phyloP scores from a whole-genome alignment of 2,329 filamentous ascomycete species.

The Aaosphaeria arxii region DNA sequence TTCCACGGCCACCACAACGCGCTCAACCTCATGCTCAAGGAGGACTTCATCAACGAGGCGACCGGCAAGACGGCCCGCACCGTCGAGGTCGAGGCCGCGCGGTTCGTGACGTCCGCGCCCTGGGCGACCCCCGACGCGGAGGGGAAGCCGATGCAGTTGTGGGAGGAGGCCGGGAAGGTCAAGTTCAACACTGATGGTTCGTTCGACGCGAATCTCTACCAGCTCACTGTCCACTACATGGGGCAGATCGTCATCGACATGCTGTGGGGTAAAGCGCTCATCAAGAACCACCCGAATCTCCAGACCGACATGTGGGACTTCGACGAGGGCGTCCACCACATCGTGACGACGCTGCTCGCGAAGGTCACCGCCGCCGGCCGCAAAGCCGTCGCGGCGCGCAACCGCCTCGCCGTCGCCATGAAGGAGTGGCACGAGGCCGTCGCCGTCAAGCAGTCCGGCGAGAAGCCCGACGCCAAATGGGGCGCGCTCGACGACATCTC shows the following conservation, averaged over 20 bases:
- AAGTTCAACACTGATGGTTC: slow-evolving; percentile 9
- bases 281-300: slow-evolving; percentile 8
- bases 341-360: slow-evolving; percentile 4
- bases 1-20: slow-evolving; percentile 10
- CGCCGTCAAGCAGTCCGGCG: slow-evolving; percentile 7
- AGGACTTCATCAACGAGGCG: slow-evolving; percentile 11
- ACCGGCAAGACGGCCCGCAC: slow-evolving; percentile 7
- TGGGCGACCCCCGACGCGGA: slow-evolving; percentile 3
- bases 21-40: slow-evolving; percentile 11
- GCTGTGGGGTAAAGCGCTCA: slow-evolving; percentile 11
- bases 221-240: slow-evolving; percentile 10
- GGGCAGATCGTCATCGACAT: slow-evolving; percentile 13
- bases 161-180: slow-evolving; percentile 11
- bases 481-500: slow-evolving; percentile 8
- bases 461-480: slow-evolving; percentile 3
- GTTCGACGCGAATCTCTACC: slow-evolving; percentile 8
- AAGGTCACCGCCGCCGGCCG: slow-evolving; percentile 7
- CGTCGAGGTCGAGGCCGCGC: slow-evolving; percentile 5
- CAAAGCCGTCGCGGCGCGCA: slow-evolving; percentile 3
- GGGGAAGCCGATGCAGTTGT: slow-evolving; percentile 6
- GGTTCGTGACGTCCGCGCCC: slow-evolving; percentile 7
- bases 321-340: slow-evolving; percentile 9
- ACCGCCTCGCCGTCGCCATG: slow-evolving; percentile 8
- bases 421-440: slow-evolving; percentile 11
- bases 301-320: slow-evolving; percentile 11